Evolutionary conservation across 768 basidiomycete genomes (phyloP).

Genomic region (Collybiopsis confluens): DNA sequence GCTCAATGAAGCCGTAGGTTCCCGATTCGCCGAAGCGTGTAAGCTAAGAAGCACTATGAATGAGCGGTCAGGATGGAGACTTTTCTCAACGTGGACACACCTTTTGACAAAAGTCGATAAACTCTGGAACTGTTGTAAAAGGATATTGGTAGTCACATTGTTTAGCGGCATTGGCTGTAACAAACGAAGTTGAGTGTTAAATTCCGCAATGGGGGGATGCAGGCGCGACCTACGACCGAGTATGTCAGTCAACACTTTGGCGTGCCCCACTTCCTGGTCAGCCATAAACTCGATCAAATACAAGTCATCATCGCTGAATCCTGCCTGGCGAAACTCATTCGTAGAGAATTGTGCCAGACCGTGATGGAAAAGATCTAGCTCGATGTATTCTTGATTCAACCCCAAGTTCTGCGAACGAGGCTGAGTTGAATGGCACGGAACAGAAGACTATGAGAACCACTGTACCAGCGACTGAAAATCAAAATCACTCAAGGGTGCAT

Average conservation of each 20-base stretch:
- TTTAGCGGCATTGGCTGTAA: constrained; percentile 36
- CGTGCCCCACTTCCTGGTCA: constrained; percentile 62
- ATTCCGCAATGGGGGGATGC: not conserved
- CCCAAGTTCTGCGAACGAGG: constrained; percentile 37
- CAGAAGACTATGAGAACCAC: not conserved
- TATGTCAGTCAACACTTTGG: constrained; percentile 48
- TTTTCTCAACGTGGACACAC: constrained; percentile 16
- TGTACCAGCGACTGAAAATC: constrained; percentile 47
- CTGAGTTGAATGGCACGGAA: no score
- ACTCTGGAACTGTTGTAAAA: constrained; percentile 53
- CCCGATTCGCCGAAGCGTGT: constrained; percentile 56
- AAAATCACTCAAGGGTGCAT: constrained; percentile 33
- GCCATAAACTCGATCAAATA: constrained; percentile 60
- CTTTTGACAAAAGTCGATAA: constrained; percentile 57
- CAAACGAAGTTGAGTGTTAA: not conserved
- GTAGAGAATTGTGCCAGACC: constrained; percentile 50
- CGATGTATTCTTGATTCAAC: constrained; percentile 62
- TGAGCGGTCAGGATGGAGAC: not conserved
- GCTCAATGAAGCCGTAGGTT: constrained; percentile 60
- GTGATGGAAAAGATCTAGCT: constrained; percentile 55
- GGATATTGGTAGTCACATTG: constrained; percentile 56
- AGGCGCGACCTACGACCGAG: constrained; percentile 28
- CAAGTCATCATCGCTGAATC: constrained; percentile 48
- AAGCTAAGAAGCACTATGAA: constrained; percentile 19
- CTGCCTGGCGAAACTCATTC: constrained; percentile 52